Base-by-base conservation (phyloP, 2,329 filamentous ascomycete species). In the Ploettnerulaceae sp. region DNA sequence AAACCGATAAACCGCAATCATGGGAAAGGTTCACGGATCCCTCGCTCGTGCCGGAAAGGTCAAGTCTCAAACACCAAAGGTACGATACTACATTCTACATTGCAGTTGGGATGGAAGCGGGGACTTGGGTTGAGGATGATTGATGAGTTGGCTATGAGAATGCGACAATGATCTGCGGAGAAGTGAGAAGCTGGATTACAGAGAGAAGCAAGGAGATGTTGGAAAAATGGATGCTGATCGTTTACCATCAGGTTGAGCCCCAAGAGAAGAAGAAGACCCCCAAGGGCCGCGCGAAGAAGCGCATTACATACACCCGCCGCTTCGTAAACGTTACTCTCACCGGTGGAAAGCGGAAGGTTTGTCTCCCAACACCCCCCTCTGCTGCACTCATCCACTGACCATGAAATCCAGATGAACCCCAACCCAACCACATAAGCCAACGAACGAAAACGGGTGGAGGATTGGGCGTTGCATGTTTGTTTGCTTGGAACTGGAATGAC, bases 301-400 rank as follows among this genome's bases (percentile, higher is more conserved):
- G 91, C 68, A 83, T 94, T 71, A 83, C 81, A 72, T 96, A 96
- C 82, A 95, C 89, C 65, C 86, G 91, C 71, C 89, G 91, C 67
- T 97, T 97, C 79, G 90, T 97, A 64, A 96, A 97, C 76, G 89
- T 97, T 69, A 93, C 88, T 67, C 81, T 95, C 75, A 94, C 90
- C 61, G 90, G 89, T 73, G 91, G 91, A 77, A 97, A 97, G 90
- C 81, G 91, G 74, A 96, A 96, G 89, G 89, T 93, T 58, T 52
- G 48, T 37, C 48, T 15, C 7, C 11, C 7, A 37, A 2, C 3
- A 12, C 4, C 8, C 8, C 20, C 12, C 2, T 33, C 8, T 18
- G 4, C n/a, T 18, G 24, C 15, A 26, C 11, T 20, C 11, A 21
- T 15, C 11, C 9, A 3, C 18, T 37, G 40, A 34, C 45, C 12